A percentile compares a stretch with the other conserved stretches of the same genome.
Conservation (phyloP, 331 rosid species). For the Pyracantha coccinea region DNA sequence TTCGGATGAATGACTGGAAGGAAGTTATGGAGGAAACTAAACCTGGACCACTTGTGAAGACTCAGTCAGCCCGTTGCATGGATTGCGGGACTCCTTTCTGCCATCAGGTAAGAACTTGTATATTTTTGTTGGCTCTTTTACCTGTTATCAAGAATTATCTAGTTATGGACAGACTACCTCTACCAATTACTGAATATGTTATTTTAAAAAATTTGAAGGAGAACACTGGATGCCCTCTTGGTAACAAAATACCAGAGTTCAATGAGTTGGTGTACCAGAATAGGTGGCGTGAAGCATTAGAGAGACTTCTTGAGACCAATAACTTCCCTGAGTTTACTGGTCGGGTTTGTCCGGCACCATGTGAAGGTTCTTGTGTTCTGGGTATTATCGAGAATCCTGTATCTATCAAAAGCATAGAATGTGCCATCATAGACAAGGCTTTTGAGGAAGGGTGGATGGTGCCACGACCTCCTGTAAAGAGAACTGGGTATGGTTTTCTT, state of each 20-base stretch:
- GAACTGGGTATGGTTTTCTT: slow-evolving; percentile 69
- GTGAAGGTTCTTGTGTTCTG: slow-evolving; percentile 96
- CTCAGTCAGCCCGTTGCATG: slow-evolving; percentile 99
- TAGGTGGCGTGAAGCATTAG: slow-evolving; percentile 95
- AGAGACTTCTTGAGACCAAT: slow-evolving; percentile 91
- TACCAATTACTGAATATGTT: not conserved
- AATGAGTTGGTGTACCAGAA: slow-evolving; percentile 92
- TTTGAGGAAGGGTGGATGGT: slow-evolving; percentile 99
- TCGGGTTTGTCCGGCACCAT: slow-evolving; percentile 97
- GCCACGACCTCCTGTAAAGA: slow-evolving; percentile 81
- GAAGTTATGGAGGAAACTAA: slow-evolving; percentile 88
- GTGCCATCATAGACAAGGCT: slow-evolving; percentile 97
- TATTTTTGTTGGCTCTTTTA: not conserved
- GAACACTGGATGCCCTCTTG: slow-evolving; percentile 95
- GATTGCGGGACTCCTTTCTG: slow-evolving; percentile 99
- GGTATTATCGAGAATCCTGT: slow-evolving; percentile 98
- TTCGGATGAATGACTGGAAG: slow-evolving; percentile 79
- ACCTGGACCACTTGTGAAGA: slow-evolving; percentile 94
- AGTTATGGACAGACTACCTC: not conserved
- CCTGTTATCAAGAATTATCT: not conserved
- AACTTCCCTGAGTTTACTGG: slow-evolving; percentile 99
- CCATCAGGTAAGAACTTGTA: slow-evolving; percentile 64
- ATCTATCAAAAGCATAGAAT: slow-evolving; percentile 89
- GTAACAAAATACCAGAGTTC: slow-evolving; percentile 96
- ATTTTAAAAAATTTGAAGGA: slow-evolving; percentile 51